Conservation (phyloP, 2,329 filamentous ascomycete genomes). For the Xylariaceae sp. region DNA sequence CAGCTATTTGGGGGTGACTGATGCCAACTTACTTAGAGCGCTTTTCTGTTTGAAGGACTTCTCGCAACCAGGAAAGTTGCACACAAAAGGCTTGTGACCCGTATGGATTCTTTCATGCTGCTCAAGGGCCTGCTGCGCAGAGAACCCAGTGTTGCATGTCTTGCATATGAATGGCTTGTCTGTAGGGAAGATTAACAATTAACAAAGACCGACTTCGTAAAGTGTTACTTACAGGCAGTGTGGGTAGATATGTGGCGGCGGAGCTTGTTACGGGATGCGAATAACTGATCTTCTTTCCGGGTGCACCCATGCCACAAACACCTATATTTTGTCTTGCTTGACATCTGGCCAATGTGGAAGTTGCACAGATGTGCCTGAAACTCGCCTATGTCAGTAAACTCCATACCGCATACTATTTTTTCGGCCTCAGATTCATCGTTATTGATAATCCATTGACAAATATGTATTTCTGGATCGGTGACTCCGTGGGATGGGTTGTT, state of each 20-base stretch:
- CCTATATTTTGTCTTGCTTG: constrained; percentile 38
- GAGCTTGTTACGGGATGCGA: constrained; percentile 42
- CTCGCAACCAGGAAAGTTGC: constrained; percentile 54
- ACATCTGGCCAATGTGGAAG: constrained; percentile 33
- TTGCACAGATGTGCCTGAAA: constrained; percentile 38
- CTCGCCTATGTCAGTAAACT: constrained; percentile 31
- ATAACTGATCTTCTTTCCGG: constrained; percentile 35
- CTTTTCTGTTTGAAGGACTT: constrained; percentile 71
- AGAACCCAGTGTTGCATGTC: constrained; percentile 63
- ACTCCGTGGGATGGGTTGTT: too few species aligned
- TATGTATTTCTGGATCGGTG: constrained; percentile 9
- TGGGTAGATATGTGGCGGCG: constrained; percentile 42
- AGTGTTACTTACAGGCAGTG: constrained; percentile 37
- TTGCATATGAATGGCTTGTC: constrained; percentile 65
- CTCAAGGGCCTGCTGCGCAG: constrained; percentile 69
- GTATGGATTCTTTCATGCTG: constrained; percentile 73
- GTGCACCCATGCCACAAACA: constrained; percentile 41
- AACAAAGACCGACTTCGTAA: neutral
- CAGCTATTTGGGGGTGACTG: neutral
- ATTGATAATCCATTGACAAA: constrained; percentile 37
- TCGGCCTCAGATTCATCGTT: constrained; percentile 11
- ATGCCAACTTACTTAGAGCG: constrained; percentile 61
- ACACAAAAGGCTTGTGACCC: constrained; percentile 67
- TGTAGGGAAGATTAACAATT: constrained; percentile 38
- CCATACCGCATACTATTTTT: constrained; percentile 31